Base-by-base conservation (phyloP, 2,329 filamentous ascomycete genomes). In the Fusarium sp. region DNA sequence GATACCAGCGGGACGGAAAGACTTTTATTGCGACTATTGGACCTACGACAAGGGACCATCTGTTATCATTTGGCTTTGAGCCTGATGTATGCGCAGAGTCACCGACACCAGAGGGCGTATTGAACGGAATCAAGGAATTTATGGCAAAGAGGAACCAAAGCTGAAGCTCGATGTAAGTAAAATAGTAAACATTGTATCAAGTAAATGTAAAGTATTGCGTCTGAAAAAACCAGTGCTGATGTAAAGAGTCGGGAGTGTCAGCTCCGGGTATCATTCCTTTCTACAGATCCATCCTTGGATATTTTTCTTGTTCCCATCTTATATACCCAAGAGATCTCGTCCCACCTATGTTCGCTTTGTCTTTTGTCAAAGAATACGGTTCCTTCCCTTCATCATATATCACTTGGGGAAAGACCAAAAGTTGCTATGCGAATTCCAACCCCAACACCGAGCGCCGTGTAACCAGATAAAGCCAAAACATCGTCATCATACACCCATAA, bases 1-100 rank as follows among this genome's bases (percentile, higher is more conserved):
- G 54, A 14, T 54, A 63, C n/a, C 68, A 63, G 6, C 67, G 76
- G 32, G 76, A 78, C 29, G 81, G 81, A 12, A 84, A 79, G 53
- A 91, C 90, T 2, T 89, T 87, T 67, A 84, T 98, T 65, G 93
- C 91, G 16, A 97, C 94, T 0, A 99, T 99, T 79, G 96, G 96
- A 1, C 95, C 96, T 14, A 99, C 96, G 20, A 99, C 96, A 13
- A 86, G 91, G 68, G 90, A 94, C 72, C 90, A 93, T 80, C 81
- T 99, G 18, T 82, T 84, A 22, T 85, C 84, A 2, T 93, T 94
- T 77, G 87, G 82, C 1, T 91, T 90, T 69, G 85, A 89, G 73
- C 89, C 93, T 2, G 90, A 95, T 77, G 91, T 92, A n/a, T 97
- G 92, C 79, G 93, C 96, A 2, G 88, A 88, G 74, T 91, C 86